These are phyloP conservation scores for Podospora bellae-mahoneyi DNA, from an alignment of 495 filamentous ascomycete species.

Conservation along the genomic window DNA sequence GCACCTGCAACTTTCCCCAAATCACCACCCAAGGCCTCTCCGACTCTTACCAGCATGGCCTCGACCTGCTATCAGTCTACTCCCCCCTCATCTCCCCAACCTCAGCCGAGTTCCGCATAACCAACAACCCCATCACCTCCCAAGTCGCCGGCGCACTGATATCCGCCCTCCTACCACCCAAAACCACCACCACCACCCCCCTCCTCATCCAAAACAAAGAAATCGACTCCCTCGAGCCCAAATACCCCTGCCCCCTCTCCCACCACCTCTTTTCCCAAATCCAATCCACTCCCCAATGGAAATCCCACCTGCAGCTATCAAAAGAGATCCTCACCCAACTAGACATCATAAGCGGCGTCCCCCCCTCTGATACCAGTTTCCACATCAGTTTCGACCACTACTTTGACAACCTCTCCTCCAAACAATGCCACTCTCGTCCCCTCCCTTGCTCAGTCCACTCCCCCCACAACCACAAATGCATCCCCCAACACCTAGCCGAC, in stretches of 20 bases:
- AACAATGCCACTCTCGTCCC: conserved; percentile 62
- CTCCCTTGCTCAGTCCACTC: conserved; percentile 55
- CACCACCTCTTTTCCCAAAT: conserved; percentile 45
- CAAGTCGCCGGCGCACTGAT: conserved; percentile 66
- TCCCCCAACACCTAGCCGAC: conserved; percentile 54
- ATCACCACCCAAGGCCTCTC: conserved; percentile 61
- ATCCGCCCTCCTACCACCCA: conserved; percentile 50
- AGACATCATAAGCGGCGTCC: conserved; percentile 58
- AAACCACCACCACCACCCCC: conserved; percentile 24
- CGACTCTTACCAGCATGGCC: conserved; percentile 64
- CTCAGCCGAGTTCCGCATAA: conserved; percentile 56
- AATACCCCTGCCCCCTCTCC: conserved; percentile 55
- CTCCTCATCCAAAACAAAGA: conserved; percentile 49
- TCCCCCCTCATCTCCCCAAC: conserved; percentile 52
- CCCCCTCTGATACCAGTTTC: conserved; percentile 52
- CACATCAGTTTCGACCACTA: conserved; percentile 67
- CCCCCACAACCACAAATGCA: conserved; percentile 37
- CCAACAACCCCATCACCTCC: conserved; percentile 67
- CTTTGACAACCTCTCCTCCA: conserved; percentile 67
- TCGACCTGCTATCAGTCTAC: conserved; percentile 62
- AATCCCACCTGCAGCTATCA: conserved; percentile 54
- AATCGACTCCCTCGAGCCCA: conserved; percentile 62
- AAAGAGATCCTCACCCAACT: conserved; percentile 48
- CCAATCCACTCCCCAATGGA: conserved; percentile 50
- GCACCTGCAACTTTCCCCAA: conserved; percentile 69